phyloP scores from a whole-genome alignment of 2,329 filamentous ascomycete species.

The Colletotrichum graminicola region DNA sequence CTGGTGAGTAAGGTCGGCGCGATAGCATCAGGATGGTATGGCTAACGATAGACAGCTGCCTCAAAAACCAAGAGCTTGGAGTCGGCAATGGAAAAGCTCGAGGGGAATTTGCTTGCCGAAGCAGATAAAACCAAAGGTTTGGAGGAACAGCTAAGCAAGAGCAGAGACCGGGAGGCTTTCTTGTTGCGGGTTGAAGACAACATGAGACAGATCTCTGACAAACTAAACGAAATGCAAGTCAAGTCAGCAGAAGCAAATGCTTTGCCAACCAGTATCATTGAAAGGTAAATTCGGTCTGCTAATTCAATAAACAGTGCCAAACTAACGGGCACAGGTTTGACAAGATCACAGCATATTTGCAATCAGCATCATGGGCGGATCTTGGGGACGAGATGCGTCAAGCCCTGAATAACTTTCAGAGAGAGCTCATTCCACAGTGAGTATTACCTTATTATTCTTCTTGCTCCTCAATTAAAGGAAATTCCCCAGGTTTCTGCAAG shows the following conservation, averaged over 20 bases:
- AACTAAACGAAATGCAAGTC: slow-evolving; percentile 1
- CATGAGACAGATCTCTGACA: slow-evolving; percentile 5
- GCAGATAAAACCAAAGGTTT: not conserved
- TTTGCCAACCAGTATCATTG: not conserved
- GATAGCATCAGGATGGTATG: not conserved
- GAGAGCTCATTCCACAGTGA: slow-evolving; percentile 10
- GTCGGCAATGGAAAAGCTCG: not conserved
- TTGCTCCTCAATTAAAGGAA: not conserved
- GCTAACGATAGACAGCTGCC: slow-evolving; percentile 10
- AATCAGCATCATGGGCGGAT: not conserved
- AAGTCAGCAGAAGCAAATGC: not conserved
- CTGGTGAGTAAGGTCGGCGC: not conserved
- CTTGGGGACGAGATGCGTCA: not conserved
- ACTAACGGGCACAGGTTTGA: slow-evolving; percentile 21
- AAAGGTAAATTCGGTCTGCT: not conserved
- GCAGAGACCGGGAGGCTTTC: not conserved
- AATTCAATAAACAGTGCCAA: too few species aligned
- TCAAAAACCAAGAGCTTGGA: not conserved
- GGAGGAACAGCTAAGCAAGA: slow-evolving; percentile 20
- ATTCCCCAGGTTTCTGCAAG: not conserved
- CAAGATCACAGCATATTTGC: slow-evolving; percentile 5
- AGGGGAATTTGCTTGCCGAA: slow-evolving; percentile 7
- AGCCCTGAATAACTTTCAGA: slow-evolving; percentile 9
- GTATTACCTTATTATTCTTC: not conserved
- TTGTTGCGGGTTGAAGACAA: slow-evolving; percentile 12